Percentiles rank a stretch among this genome's conserved stretches.
These are phyloP conservation scores for Blastobotrys persicus DNA, from an alignment of 1,139 yeast species.

Conservation along the genomic window DNA sequence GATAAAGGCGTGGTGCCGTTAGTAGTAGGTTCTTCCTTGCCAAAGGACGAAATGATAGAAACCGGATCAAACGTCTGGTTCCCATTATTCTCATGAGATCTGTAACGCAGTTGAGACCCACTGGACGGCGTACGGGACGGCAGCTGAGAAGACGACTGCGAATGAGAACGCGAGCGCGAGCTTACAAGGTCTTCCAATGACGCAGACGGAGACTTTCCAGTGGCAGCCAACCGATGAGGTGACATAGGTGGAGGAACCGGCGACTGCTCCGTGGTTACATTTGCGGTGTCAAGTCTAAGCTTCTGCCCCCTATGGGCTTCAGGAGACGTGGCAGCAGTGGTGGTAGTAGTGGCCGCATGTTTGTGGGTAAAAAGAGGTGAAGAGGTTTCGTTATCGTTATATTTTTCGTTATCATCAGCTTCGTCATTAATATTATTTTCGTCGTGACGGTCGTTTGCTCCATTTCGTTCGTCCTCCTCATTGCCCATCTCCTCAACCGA, in stretches of 20 bases:
- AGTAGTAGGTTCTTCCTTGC: slow-evolving; percentile 1
- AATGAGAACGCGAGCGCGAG: slow-evolving; percentile 2
- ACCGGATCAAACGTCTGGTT: slow-evolving; percentile 7
- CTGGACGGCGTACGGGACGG: neutral
- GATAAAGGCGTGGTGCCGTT: neutral
- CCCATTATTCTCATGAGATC: neutral
- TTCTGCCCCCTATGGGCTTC: neutral
- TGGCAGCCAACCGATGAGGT: neutral
- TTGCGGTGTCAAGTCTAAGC: neutral
- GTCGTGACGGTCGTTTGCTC: neutral
- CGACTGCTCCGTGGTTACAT: neutral
- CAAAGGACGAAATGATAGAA: slow-evolving; percentile 7
- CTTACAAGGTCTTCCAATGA: slow-evolving; percentile 3
- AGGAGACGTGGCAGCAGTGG: slow-evolving; percentile 3
- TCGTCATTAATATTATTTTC: neutral
- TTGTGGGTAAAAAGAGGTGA: neutral
- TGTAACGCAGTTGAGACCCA: neutral
- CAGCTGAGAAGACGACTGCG: neutral
- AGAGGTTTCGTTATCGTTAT: neutral
- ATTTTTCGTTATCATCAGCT: neutral
- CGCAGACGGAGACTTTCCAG: slow-evolving; percentile 2
- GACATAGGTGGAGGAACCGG: slow-evolving; percentile 8
- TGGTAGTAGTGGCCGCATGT: neutral
- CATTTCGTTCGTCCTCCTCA: neutral
- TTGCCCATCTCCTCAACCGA: slow-evolving; percentile 2